Evolutionary conservation across 352 stramenopile species (phyloP).

Genomic region (Elongisporangium prolatum): DNA sequence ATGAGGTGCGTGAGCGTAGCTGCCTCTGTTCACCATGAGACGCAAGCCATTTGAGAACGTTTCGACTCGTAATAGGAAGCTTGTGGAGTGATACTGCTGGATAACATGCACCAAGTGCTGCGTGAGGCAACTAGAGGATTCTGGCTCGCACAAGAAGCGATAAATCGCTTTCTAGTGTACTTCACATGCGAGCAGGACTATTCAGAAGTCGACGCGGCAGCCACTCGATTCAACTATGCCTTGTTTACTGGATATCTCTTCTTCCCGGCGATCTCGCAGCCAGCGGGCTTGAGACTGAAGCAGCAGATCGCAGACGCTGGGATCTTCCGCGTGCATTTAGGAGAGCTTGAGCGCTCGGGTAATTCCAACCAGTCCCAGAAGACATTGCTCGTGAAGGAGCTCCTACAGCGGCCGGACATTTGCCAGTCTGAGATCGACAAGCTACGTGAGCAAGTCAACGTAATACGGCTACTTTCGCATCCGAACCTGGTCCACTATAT

Average conservation of each 20-base stretch:
- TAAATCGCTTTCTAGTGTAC: background rate
- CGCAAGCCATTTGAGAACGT: background rate
- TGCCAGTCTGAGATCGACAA: constrained; percentile 3
- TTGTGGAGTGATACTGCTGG: background rate
- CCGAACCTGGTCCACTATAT: constrained; percentile 37
- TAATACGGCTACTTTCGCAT: constrained; percentile 32
- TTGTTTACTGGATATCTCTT: constrained; percentile 55
- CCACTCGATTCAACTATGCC: constrained; percentile 27
- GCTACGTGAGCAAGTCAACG: constrained; percentile 31
- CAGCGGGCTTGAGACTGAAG: constrained; percentile 13
- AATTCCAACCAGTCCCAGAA: constrained; percentile 9
- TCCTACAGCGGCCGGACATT: constrained; percentile 3
- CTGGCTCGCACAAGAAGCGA: background rate
- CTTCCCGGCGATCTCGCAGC: constrained; percentile 26
- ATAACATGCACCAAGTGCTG: background rate
- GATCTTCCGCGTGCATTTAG: constrained; percentile 16
- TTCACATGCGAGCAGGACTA: background rate
- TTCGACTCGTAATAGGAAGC: background rate
- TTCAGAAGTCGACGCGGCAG: background rate
- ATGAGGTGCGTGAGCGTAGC: background rate
- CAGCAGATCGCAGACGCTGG: constrained; percentile 10
- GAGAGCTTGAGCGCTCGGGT: background rate
- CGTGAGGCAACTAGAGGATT: background rate
- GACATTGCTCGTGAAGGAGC: constrained; percentile 17
- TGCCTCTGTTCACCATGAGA: background rate